A percentile compares a stretch with the other conserved stretches of the same genome.
These are phyloP conservation scores for Cyclocybe cylindracea DNA, from an alignment of 768 basidiomycete species.

Conservation along the genomic window DNA sequence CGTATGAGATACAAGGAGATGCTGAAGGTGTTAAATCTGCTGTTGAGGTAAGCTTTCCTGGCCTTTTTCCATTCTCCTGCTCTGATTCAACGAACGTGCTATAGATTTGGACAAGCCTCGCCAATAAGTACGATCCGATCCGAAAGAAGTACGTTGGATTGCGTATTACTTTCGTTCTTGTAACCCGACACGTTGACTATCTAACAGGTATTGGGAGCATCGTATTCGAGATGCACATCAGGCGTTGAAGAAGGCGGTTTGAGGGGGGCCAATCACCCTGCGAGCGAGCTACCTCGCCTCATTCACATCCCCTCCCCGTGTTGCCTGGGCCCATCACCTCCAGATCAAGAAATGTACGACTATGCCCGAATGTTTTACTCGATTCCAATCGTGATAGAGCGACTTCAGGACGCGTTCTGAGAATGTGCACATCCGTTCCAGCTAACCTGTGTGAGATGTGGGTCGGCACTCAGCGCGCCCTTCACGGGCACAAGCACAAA, in stretches of 20 bases:
- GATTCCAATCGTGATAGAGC: too few species aligned
- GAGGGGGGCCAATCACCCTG: too few species aligned
- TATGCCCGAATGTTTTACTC: too few species aligned
- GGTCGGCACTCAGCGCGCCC: too few species aligned
- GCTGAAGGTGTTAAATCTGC: constrained; percentile 48
- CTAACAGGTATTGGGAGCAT: constrained; percentile 72
- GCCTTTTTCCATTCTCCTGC: constrained; percentile 5
- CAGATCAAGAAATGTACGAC: too few species aligned
- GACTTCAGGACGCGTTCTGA: too few species aligned
- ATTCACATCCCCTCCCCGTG: too few species aligned
- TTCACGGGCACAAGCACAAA: too few species aligned
- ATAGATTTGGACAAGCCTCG: constrained; percentile 74
- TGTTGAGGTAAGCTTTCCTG: constrained; percentile 39
- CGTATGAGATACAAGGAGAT: constrained; percentile 58
- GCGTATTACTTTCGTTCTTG: background rate
- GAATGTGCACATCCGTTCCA: too few species aligned
- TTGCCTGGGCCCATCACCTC: too few species aligned
- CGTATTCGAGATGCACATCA: constrained; percentile 55
- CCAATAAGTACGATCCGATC: constrained; percentile 69
- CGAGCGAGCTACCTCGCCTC: background rate
- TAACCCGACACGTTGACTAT: constrained; percentile 11
- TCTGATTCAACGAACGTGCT: constrained; percentile 2
- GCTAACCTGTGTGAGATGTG: too few species aligned
- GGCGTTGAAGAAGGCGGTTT: background rate
- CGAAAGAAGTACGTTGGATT: constrained; percentile 60